Evolutionary conservation across 2,329 filamentous ascomycete genomes (phyloP).

Genomic region (Fusarium sacchari): DNA sequence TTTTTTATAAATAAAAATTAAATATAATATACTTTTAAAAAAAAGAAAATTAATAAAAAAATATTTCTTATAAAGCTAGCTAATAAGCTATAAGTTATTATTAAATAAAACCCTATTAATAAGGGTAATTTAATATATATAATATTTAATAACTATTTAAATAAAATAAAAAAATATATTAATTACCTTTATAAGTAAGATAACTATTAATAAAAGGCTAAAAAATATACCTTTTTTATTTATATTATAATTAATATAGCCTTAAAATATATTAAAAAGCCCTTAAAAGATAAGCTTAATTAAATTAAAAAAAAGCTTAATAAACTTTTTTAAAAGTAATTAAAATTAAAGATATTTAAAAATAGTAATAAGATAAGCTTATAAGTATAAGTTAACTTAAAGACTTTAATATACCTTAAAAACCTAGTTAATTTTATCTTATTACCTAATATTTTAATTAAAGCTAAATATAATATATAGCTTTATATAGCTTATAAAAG

Average conservation of each 20-base stretch:
- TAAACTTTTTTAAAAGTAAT: neutral
- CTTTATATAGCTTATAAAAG: neutral
- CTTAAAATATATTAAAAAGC: neutral
- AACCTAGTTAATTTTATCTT: neutral
- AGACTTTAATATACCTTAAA: neutral
- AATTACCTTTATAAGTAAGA: neutral
- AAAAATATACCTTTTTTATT: neutral
- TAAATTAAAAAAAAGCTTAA: neutral
- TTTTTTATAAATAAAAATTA: neutral
- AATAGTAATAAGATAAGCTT: neutral
- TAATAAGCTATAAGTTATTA: no score
- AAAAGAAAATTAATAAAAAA: neutral
- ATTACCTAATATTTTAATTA: neutral
- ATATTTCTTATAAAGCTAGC: neutral
- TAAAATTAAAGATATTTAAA: neutral
- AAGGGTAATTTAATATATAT: neutral
- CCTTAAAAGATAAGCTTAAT: neutral
- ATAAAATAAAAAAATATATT: neutral
- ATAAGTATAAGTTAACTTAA: neutral
- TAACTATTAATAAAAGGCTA: neutral
- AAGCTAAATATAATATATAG: no score
- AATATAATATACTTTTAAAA: neutral
- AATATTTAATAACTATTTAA: neutral
- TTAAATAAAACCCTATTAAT: neutral
- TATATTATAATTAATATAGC: neutral